Evolutionary conservation across 305 asterid genomes (phyloP).

Genomic region (Fraxinus baroniana): DNA sequence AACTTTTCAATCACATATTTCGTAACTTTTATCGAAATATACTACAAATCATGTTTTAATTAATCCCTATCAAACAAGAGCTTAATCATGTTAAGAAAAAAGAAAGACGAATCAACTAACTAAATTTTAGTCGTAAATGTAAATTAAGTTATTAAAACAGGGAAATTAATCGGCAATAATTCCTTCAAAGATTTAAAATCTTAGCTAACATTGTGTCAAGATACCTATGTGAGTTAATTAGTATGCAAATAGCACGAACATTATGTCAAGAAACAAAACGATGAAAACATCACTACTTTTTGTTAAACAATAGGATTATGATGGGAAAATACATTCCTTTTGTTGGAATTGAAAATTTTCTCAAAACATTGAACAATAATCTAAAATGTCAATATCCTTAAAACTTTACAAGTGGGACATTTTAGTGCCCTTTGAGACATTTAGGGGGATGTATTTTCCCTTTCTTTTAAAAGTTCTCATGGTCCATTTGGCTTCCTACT

Average conservation of each 20-base stretch:
- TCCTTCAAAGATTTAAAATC: no score
- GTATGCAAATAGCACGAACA: neutral
- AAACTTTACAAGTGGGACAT: neutral
- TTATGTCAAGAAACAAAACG: neutral
- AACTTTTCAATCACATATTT: no score
- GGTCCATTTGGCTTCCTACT: neutral
- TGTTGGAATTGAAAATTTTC: neutral
- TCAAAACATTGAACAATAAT: neutral
- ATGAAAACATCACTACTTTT: neutral
- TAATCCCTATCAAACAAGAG: no score
- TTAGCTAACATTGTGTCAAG: no score
- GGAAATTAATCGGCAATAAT: no score
- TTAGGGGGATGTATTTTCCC: constrained; percentile 1
- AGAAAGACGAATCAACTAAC: no score
- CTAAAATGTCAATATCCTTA: neutral
- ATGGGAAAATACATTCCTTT: neutral
- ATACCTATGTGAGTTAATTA: no score
- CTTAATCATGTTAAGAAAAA: no score
- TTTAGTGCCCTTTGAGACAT: neutral
- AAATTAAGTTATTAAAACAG: no score
- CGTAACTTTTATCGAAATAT: no score
- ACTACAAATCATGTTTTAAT: no score
- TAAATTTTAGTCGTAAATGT: no score
- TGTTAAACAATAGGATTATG: neutral
- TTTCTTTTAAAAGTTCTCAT: neutral